Percentiles rank a stretch among this genome's conserved stretches.
phyloP scores from a whole-genome alignment of 2,329 filamentous ascomycete species.

The Bipolaris bicolor region DNA sequence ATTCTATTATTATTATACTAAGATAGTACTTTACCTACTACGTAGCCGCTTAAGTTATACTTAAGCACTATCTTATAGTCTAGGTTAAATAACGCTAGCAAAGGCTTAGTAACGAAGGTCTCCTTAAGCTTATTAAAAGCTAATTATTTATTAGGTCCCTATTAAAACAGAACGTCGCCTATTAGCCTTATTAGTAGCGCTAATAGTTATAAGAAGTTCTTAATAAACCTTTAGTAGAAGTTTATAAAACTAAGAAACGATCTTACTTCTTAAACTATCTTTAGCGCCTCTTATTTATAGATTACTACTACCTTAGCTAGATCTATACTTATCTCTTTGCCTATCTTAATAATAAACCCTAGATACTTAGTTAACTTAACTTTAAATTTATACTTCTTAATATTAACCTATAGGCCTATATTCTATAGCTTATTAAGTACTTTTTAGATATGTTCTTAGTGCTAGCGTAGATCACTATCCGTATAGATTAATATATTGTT shows the following conservation, averaged over 20 bases:
- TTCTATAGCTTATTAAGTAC: neutral
- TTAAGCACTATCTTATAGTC: neutral
- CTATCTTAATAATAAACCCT: neutral
- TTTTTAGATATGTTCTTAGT: neutral
- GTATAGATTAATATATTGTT: too few relatives aligned
- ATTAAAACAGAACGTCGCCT: neutral
- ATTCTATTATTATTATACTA: neutral
- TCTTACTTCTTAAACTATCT: too few relatives aligned
- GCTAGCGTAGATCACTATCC: too few relatives aligned
- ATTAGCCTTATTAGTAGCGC: neutral
- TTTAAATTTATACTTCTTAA: slow-evolving; percentile 1
- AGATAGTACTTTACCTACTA: neutral
- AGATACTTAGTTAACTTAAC: slow-evolving; percentile 1
- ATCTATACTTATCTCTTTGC: neutral
- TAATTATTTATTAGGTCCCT: neutral
- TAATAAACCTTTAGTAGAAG: neutral
- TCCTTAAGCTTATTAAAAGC: too few relatives aligned
- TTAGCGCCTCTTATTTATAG: neutral
- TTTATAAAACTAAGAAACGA: neutral
- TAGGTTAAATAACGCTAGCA: too few relatives aligned
- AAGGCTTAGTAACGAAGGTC: too few relatives aligned
- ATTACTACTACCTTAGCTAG: neutral
- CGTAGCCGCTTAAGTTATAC: neutral
- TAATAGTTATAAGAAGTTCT: neutral
- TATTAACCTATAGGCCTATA: neutral